Evolutionary conservation across 2,329 filamentous ascomycete genomes (phyloP), one percentile per base, ranked within the genome.

Genomic region (Fusarium heterosporum): DNA sequence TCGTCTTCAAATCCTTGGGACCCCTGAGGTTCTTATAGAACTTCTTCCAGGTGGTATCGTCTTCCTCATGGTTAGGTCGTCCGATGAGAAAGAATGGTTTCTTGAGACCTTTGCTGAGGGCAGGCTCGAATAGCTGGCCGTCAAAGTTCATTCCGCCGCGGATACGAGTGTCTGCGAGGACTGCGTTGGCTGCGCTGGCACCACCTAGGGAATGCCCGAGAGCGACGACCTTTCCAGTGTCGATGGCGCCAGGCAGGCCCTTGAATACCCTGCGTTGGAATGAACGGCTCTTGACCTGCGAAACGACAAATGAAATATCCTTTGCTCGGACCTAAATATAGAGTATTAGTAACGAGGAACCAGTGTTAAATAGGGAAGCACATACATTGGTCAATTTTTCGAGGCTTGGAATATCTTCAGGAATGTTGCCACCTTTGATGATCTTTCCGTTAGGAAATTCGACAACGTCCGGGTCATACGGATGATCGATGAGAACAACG

Each of bases 401-500:
- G 17, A 76, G 57, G 60, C 1, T 55, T 25, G 0, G 13, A 16
- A 11, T 29, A 0, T 66, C 47, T 3, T 71, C 68, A 0, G 66
- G 53, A 5, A 72, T 70, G 7, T 70, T 55, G 13, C 43, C 71
- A 0, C 39, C 55, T 3, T 12, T 1, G 12, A 73, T 41, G 1
- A 78, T 60, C 1, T 74, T 74, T 6, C 78, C 82, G 54, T 84
- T 73, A 0, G 82, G 80, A n/a, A 82, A 84, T 54, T 84, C 78
- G 10, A 86, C 78, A 19, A 82, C 74, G 1, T 71, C 56, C 0
- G 79, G 76, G 46, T 85, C 83, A 46, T 81, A 80, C 0, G 83
- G 78, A 49, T 85, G 84, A 55, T 86, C 84, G 25, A 86, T 73
- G 0, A 82, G 74, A 13, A 84, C 73, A 4, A 86, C 80, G 1